A percentile compares a stretch with the other conserved stretches of the same genome.
These are phyloP conservation scores for Suillus placidus DNA, from an alignment of 768 basidiomycete species.

Conservation along the genomic window DNA sequence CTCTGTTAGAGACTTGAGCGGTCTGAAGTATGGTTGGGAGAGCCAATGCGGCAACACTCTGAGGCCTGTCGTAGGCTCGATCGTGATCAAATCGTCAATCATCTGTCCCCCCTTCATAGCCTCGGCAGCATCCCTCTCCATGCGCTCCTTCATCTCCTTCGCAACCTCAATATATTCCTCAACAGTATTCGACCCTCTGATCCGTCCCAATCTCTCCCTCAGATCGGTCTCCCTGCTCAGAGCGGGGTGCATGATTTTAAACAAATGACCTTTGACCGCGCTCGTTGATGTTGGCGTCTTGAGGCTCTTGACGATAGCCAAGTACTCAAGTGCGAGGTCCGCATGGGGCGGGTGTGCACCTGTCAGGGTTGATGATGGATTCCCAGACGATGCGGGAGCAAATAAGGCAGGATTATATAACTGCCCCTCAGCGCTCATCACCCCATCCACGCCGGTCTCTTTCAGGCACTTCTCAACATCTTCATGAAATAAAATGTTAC, in stretches of 20 bases:
- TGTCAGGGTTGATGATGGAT: slow-evolving; percentile 32
- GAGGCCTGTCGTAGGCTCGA: slow-evolving; percentile 52
- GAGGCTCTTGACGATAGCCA: slow-evolving; percentile 65
- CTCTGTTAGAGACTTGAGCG: not conserved
- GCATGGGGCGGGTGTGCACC: slow-evolving; percentile 58
- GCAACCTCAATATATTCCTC: slow-evolving; percentile 54
- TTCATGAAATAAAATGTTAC: slow-evolving; percentile 87
- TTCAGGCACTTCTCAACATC: slow-evolving; percentile 81
- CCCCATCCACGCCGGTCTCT: slow-evolving; percentile 85
- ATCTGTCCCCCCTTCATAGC: slow-evolving; percentile 27
- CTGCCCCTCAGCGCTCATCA: slow-evolving; percentile 96
- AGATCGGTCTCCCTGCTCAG: slow-evolving; percentile 68
- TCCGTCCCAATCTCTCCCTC: slow-evolving; percentile 67
- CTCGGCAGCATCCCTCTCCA: slow-evolving; percentile 56
- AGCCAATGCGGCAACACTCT: slow-evolving; percentile 67
- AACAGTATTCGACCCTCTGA: slow-evolving; percentile 32
- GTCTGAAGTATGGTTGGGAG: slow-evolving; percentile 64
- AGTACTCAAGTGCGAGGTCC: slow-evolving; percentile 82
- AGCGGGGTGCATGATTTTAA: slow-evolving; percentile 87
- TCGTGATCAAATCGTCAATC: slow-evolving; percentile 40
- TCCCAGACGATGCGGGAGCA: slow-evolving; percentile 34
- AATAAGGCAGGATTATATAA: slow-evolving; percentile 92
- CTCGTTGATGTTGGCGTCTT: slow-evolving; percentile 72
- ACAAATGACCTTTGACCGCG: slow-evolving; percentile 90
- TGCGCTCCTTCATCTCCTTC: slow-evolving; percentile 57